Conservation (phyloP, 352 stramenopile genomes). For the Pythium oligandrum region DNA sequence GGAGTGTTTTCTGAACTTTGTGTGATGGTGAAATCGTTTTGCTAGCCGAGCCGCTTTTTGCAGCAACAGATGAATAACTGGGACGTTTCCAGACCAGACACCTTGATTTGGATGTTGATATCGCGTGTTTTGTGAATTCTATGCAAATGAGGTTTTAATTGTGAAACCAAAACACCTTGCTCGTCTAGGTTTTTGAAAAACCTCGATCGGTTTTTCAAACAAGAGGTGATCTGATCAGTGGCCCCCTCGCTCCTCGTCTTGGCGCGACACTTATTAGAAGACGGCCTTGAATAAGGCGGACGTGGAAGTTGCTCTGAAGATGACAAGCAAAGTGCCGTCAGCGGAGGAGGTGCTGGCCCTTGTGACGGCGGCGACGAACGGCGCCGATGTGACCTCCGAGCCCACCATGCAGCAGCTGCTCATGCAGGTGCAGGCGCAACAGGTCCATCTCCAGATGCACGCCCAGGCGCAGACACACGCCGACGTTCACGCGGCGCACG, state of each 20-base stretch:
- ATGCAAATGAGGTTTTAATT: too few relatives aligned
- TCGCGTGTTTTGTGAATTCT: too few relatives aligned
- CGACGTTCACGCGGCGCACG: conserved; percentile 2
- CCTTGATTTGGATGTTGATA: too few relatives aligned
- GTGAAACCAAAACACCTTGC: too few relatives aligned
- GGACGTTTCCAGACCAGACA: too few relatives aligned
- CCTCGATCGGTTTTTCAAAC: conserved; percentile 5
- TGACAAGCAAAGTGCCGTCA: conserved; percentile 41
- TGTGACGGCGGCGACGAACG: conserved; percentile 32
- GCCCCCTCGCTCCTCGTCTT: background rate
- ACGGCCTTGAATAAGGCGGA: conserved; percentile 29
- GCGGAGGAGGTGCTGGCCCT: conserved; percentile 58
- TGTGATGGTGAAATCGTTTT: too few relatives aligned
- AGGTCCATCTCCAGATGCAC: conserved; percentile 15
- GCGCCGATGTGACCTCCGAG: conserved; percentile 27
- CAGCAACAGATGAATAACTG: too few relatives aligned
- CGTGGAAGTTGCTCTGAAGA: conserved; percentile 14
- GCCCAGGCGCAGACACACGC: conserved; percentile 5
- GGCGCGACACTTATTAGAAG: conserved; percentile 22
- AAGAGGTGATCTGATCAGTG: conserved; percentile 9
- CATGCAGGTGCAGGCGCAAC: conserved; percentile 45
- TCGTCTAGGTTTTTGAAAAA: background rate
- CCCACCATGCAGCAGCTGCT: conserved; percentile 54
- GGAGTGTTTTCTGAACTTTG: too few relatives aligned
- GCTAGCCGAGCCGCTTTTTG: too few relatives aligned